Percentiles rank a stretch among this genome's conserved stretches.
Conservation (phyloP, 345 rosid species). For the Erucastrum elatum region DNA sequence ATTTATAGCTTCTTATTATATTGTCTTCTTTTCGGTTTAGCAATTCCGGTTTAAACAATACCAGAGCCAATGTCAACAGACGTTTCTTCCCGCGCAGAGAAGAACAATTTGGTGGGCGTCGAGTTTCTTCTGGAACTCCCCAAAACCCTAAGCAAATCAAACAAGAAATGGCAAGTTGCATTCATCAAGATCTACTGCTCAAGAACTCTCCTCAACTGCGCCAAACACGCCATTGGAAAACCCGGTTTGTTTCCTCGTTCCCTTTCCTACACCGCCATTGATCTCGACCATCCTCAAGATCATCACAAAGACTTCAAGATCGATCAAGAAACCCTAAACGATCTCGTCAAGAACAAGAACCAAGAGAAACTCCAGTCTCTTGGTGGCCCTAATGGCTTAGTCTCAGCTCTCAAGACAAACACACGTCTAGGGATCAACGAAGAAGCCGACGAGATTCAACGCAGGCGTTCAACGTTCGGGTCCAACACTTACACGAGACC, state of each 20-base stretch:
- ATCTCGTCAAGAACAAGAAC: conserved; percentile 49
- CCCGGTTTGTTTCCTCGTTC: conserved; percentile 24
- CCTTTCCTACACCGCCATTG: conserved; percentile 30
- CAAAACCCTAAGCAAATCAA: conserved; percentile 29
- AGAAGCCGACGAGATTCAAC: conserved; percentile 39
- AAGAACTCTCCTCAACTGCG: conserved; percentile 45
- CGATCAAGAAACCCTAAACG: conserved; percentile 36
- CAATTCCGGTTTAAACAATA: not conserved
- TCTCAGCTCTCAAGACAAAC: conserved; percentile 45
- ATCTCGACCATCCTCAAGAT: conserved; percentile 14
- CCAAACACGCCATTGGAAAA: not conserved
- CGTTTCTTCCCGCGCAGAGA: conserved; percentile 28
- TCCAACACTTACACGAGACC: conserved; percentile 67
- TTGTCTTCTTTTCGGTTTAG: conserved; percentile 15
- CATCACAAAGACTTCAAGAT: conserved; percentile 31
- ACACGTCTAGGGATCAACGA: conserved; percentile 46
- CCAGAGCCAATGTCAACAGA: conserved; percentile 25
- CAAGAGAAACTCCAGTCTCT: conserved; percentile 30
- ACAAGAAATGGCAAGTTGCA: conserved; percentile 60
- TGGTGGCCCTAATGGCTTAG: conserved; percentile 48
- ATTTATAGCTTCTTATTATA: not conserved
- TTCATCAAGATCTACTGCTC: conserved; percentile 52
- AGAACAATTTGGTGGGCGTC: conserved; percentile 14
- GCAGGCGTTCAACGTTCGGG: conserved; percentile 54
- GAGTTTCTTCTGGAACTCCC: conserved; percentile 42